Evolutionary conservation across 352 stramenopile species (phyloP).

Genomic region (Thalassiosira exigua): DNA sequence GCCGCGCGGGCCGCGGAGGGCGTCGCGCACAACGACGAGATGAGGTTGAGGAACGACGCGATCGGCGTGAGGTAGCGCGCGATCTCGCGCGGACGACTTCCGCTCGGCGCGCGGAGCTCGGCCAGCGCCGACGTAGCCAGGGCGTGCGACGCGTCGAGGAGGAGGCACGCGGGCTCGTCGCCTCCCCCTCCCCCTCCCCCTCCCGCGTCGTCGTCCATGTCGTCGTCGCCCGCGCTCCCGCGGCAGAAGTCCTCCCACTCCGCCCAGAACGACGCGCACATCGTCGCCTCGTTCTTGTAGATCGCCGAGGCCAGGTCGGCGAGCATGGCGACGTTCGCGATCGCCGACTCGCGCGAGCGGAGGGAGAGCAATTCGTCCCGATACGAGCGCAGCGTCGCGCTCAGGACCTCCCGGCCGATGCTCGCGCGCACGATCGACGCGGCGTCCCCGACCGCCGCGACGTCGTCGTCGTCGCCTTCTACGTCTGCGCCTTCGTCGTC

Average conservation of each 20-base stretch:
- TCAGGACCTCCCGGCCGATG: conserved; percentile 72
- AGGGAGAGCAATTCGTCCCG: conserved; percentile 41
- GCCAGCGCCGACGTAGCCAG: conserved; percentile 47
- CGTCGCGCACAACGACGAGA: conserved; percentile 50
- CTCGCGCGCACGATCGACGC: conserved; percentile 63
- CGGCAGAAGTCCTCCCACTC: conserved; percentile 61
- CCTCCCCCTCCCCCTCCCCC: not conserved
- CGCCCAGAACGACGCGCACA: conserved; percentile 71
- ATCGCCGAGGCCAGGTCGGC: conserved; percentile 56
- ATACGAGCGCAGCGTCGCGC: conserved; percentile 59
- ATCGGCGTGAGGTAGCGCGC: conserved; percentile 40
- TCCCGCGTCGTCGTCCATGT: conserved; percentile 20
- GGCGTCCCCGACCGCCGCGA: conserved; percentile 19
- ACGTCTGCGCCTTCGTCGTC: not conserved
- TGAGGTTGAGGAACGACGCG: conserved; percentile 49
- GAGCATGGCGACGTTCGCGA: conserved; percentile 70
- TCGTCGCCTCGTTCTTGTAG: conserved; percentile 55
- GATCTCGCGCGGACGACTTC: not conserved
- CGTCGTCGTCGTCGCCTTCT: not conserved
- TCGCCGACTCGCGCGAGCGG: conserved; percentile 27
- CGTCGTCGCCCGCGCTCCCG: conserved; percentile 9
- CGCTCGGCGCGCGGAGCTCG: conserved; percentile 23
- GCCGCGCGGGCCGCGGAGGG: conserved; percentile 34
- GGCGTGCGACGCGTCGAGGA: conserved; percentile 65
- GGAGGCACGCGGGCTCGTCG: conserved; percentile 55